phyloP scores from a whole-genome alignment of 192 early-diverging fungal genomes.

The Coemansia sp. region DNA sequence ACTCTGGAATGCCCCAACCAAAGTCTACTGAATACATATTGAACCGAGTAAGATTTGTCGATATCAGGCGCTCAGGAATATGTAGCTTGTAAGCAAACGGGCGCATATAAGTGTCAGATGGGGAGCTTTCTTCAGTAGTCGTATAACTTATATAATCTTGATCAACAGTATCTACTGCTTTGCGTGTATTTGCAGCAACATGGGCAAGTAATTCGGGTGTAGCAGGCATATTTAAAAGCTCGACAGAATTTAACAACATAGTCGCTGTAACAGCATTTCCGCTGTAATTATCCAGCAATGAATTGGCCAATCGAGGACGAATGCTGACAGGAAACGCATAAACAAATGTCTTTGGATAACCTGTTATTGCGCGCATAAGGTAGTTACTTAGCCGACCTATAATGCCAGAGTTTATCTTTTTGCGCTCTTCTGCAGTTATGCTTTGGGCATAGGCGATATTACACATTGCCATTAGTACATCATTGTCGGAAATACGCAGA shows the following conservation, averaged over 20 bases:
- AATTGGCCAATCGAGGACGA: background rate
- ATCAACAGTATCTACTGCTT: background rate
- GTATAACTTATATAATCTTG: constrained; percentile 11
- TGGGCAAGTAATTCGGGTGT: background rate
- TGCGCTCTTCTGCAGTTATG: background rate
- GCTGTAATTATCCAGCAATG: background rate
- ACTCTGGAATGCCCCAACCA: constrained; percentile 12
- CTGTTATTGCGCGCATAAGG: background rate
- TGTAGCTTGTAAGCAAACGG: constrained; percentile 1
- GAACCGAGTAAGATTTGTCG: constrained; percentile 4
- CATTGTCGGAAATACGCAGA: constrained; percentile 14
- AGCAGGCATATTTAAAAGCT: constrained; percentile 7
- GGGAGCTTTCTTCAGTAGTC: background rate
- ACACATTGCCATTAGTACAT: constrained; percentile 7
- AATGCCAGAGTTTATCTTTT: background rate
- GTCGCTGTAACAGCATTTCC: background rate
- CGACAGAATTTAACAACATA: background rate
- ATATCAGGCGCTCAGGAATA: background rate
- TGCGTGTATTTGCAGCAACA: background rate
- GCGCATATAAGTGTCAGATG: background rate
- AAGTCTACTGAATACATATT: constrained; percentile 10
- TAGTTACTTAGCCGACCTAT: background rate
- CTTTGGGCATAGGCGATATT: constrained; percentile 14
- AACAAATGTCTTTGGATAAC: background rate
- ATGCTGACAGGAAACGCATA: background rate